These are phyloP conservation scores for Coemansia sp. DNA, from an alignment of 192 early-diverging fungal genomes.

Conservation along the genomic window DNA sequence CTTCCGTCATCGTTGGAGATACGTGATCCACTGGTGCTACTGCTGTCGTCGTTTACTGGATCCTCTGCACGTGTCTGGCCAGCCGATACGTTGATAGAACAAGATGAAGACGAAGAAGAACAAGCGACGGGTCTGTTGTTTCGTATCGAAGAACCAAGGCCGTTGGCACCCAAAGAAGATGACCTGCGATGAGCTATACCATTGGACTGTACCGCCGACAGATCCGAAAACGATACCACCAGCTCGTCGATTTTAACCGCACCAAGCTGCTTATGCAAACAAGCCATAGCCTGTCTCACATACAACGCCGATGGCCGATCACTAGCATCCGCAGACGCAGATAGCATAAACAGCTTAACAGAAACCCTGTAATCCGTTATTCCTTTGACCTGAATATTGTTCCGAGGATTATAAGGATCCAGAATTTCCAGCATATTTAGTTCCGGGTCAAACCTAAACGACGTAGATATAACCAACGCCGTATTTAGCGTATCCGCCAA, in stretches of 20 bases:
- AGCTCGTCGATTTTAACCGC: conserved; percentile 47
- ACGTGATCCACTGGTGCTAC: not conserved
- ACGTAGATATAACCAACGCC: conserved; percentile 45
- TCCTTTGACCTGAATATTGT: conserved; percentile 39
- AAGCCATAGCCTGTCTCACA: conserved; percentile 38
- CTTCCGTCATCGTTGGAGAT: not conserved
- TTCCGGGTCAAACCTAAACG: conserved; percentile 53
- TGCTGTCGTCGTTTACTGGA: not conserved
- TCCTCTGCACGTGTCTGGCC: not conserved
- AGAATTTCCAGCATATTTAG: conserved; percentile 55
- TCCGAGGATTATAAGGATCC: conserved; percentile 44
- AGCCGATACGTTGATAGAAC: not conserved
- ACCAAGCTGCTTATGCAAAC: conserved; percentile 41
- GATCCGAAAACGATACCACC: conserved; percentile 40
- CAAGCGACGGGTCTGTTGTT: not conserved
- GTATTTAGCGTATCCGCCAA: conserved; percentile 48
- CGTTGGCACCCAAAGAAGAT: not conserved
- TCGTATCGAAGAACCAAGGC: not conserved
- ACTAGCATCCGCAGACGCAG: conserved; percentile 30
- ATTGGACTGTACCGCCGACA: conserved; percentile 12
- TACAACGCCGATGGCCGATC: conserved; percentile 45
- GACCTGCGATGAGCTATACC: not conserved
- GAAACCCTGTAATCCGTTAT: conserved; percentile 38
- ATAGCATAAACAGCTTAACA: conserved; percentile 44
- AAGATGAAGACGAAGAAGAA: not conserved